These are phyloP conservation scores for Hygrophoropsis aurantiaca DNA, from an alignment of 768 basidiomycete species.

Conservation along the genomic window DNA sequence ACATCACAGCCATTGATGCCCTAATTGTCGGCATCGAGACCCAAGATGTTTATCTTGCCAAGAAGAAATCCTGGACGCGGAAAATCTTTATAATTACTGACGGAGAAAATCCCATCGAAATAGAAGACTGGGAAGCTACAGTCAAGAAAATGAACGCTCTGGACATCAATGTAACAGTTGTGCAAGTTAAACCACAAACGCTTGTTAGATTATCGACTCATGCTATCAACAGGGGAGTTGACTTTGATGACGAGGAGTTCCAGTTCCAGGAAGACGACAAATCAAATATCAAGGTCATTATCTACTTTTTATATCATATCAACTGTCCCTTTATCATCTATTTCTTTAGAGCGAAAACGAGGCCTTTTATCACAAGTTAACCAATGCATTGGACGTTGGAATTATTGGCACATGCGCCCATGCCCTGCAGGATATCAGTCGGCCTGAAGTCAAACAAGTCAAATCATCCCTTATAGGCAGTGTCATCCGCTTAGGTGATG, in stretches of 20 bases:
- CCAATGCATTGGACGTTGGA: slow-evolving; percentile 30
- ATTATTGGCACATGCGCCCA: slow-evolving; percentile 29
- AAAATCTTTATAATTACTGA: slow-evolving; percentile 86
- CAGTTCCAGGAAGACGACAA: slow-evolving; percentile 69
- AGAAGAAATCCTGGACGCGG: slow-evolving; percentile 82
- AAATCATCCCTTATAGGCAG: slow-evolving; percentile 68
- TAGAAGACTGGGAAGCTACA: slow-evolving; percentile 74
- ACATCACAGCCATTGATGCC: slow-evolving; percentile 89
- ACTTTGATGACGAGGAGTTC: slow-evolving; percentile 78
- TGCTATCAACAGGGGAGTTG: slow-evolving; percentile 62
- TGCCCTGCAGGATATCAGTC: slow-evolving; percentile 24
- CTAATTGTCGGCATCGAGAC: slow-evolving; percentile 85
- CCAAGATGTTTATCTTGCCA: slow-evolving; percentile 62
- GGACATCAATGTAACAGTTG: slow-evolving; percentile 59
- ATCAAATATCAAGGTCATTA: slow-evolving; percentile 58
- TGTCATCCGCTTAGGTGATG: slow-evolving; percentile 77
- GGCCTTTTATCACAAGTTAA: slow-evolving; percentile 58
- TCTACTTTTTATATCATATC: background rate
- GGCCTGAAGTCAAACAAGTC: slow-evolving; percentile 63
- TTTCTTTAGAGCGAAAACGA: slow-evolving; percentile 67
- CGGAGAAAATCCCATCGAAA: slow-evolving; percentile 70
- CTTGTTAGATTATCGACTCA: background rate
- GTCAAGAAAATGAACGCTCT: slow-evolving; percentile 62
- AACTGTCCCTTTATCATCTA: background rate
- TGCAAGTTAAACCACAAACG: slow-evolving; percentile 52